phyloP scores from a whole-genome alignment of 1,284 basidiomycete species.

The Marasmius sp. region DNA sequence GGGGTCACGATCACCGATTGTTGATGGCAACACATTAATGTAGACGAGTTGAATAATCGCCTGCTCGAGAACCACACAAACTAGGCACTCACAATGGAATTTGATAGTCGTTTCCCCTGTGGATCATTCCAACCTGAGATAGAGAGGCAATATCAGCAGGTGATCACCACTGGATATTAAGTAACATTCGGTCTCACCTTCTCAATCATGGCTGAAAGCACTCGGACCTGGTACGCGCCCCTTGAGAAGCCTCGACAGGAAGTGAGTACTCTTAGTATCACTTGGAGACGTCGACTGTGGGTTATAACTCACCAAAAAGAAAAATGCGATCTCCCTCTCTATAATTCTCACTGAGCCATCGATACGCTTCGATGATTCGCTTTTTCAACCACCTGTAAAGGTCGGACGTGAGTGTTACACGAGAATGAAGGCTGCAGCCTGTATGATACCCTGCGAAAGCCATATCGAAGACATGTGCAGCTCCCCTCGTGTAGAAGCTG shows the following conservation, averaged over 20 bases:
- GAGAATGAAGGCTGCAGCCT: too few species aligned
- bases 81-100: slow-evolving; percentile 36
- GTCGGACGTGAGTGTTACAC: not conserved
- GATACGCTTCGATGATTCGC: slow-evolving; percentile 35
- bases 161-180: too few species aligned
- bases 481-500: slow-evolving; percentile 15
- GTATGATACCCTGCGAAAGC: slow-evolving; percentile 27
- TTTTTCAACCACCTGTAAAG: slow-evolving; percentile 31
- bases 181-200: slow-evolving; percentile 20
- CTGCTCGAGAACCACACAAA: too few species aligned
- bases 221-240: slow-evolving; percentile 34
- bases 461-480: slow-evolving; percentile 23
- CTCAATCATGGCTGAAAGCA: slow-evolving; percentile 30
- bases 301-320: slow-evolving; percentile 29
- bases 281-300: not conserved
- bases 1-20: not conserved
- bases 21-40: not conserved
- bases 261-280: not conserved
- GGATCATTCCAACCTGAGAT: slow-evolving; percentile 33
- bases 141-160: too few species aligned
- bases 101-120: slow-evolving; percentile 32
- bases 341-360: slow-evolving; percentile 39
- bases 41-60: too few species aligned
- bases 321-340: slow-evolving; percentile 32
- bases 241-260: slow-evolving; percentile 31